Conservation (phyloP, 768 basidiomycete genomes). For the Suillus brevipes region DNA sequence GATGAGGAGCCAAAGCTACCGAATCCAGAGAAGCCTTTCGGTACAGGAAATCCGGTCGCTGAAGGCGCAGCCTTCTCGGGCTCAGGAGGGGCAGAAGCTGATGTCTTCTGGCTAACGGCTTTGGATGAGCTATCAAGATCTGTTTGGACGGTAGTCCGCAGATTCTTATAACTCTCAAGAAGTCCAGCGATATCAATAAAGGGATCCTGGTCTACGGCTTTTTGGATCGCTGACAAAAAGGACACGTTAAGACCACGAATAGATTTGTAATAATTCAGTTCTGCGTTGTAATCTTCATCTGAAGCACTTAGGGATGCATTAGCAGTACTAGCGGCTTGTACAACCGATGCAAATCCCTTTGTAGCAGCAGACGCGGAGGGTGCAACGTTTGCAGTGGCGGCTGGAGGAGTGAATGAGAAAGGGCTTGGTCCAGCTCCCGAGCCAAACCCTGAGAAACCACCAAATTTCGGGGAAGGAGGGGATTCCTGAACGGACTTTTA, state of each 20-base stretch:
- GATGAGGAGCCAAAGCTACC: slow-evolving; percentile 31
- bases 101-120: slow-evolving; percentile 4
- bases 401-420: slow-evolving; percentile 42
- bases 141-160: slow-evolving; percentile 55
- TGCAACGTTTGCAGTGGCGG: slow-evolving; percentile 16
- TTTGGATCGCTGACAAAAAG: slow-evolving; percentile 56
- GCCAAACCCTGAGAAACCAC: slow-evolving; percentile 56
- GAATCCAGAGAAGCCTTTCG: slow-evolving; percentile 42
- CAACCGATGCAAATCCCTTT: slow-evolving; percentile 9
- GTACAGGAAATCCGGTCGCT: slow-evolving; percentile 25
- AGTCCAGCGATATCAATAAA: slow-evolving; percentile 63
- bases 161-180: slow-evolving; percentile 57
- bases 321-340: slow-evolving; percentile 23
- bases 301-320: slow-evolving; percentile 33
- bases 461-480: slow-evolving; percentile 45
- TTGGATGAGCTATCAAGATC: slow-evolving; percentile 47
- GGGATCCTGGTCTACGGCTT: slow-evolving; percentile 65
- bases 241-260: slow-evolving; percentile 77
- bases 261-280: slow-evolving; percentile 61
- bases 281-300: slow-evolving; percentile 32
- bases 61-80: slow-evolving; percentile 19
- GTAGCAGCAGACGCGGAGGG: slow-evolving; percentile 15
- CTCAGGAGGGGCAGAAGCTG: slow-evolving; percentile 9
- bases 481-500: slow-evolving; percentile 17
- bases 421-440: slow-evolving; percentile 29